phyloP scores from a whole-genome alignment of 225 moss, liverwort and hornwort species.

The Polytrichum formosum region DNA sequence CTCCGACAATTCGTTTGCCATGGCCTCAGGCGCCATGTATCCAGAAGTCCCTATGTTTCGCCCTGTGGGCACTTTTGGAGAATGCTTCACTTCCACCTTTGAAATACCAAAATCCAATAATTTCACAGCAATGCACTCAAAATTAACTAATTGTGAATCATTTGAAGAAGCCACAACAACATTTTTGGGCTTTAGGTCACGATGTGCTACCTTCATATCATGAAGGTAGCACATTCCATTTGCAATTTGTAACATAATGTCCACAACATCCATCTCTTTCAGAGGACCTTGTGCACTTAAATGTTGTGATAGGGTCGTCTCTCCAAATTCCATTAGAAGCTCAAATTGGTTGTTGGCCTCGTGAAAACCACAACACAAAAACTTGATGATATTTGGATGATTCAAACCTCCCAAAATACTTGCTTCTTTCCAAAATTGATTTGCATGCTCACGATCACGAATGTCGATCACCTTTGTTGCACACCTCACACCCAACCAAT shows the following conservation, averaged over 20 bases:
- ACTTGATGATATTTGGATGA: background rate
- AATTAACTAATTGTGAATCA: background rate
- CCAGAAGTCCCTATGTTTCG: background rate
- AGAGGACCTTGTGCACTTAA: background rate
- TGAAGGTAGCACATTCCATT: conserved; percentile 10
- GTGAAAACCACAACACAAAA: background rate
- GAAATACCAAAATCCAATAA: conserved; percentile 7
- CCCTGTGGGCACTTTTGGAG: background rate
- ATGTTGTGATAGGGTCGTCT: background rate
- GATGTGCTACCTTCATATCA: conserved; percentile 6
- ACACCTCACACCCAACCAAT: background rate
- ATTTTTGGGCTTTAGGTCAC: conserved; percentile 9
- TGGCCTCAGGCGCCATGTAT: conserved; percentile 5
- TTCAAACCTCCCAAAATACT: background rate
- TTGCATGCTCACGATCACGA: background rate
- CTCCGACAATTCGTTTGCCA: background rate
- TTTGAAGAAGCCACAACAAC: background rate
- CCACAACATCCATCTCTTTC: background rate
- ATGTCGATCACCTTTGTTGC: background rate
- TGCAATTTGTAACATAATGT: conserved; percentile 3
- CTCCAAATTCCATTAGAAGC: background rate
- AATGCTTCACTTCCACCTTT: background rate
- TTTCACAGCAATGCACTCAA: background rate
- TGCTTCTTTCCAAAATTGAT: background rate
- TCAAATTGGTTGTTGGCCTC: background rate